Evolutionary conservation across 192 early-diverging fungal species (phyloP), one percentile per base, ranked within the genome.

Genomic region (Spizellomyces sp.): DNA sequence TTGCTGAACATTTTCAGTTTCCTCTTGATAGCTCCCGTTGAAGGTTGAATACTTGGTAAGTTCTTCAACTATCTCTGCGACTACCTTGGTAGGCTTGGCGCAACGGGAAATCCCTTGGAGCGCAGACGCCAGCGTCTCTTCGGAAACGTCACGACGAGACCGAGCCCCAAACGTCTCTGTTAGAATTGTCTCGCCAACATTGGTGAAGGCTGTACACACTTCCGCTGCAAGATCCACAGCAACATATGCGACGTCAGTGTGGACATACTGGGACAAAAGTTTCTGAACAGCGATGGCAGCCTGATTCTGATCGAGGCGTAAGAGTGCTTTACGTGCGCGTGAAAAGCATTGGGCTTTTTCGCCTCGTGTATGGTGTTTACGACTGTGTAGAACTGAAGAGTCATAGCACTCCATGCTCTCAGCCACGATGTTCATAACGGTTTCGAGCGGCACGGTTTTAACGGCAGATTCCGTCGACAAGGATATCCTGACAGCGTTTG

Each of bases 211-310:
- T 17, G 9, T 21, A 41, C 65, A 67, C 1, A 52, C 12, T 41
- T 67, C 65, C 8, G 48, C 65, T 14, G 48, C 65, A 8, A 67
- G 45, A 36, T 67, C 48, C 9, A 67, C 65, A 14, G 65, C 65
- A 9, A 55, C 50, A 43, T 55, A 55, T 17, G n/a, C 65, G n/a
- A 22, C 41, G 2, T 48, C 17, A 8, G 65, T 55, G n/a, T 22
- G 48, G 41, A 14, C 17, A n/a, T 52, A 14, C 27, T 55, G 15
- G n/a, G 8, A 8, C 8, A 67, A 10, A 41, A 52, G 9, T 2
- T 12, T 8, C 50, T 21, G 45, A 12, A 67, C 19, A 12, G 50
- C 50, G 4, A 17, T 10, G 15, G 9, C 10, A 8, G 41, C 45
- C 4, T 67, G 19, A 17, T 12, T 17, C 9, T 15, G 15, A 14